Evolutionary conservation across 495 filamentous ascomycete species (phyloP).

Genomic region (Aspergillus sclerotiicarbonarius): DNA sequence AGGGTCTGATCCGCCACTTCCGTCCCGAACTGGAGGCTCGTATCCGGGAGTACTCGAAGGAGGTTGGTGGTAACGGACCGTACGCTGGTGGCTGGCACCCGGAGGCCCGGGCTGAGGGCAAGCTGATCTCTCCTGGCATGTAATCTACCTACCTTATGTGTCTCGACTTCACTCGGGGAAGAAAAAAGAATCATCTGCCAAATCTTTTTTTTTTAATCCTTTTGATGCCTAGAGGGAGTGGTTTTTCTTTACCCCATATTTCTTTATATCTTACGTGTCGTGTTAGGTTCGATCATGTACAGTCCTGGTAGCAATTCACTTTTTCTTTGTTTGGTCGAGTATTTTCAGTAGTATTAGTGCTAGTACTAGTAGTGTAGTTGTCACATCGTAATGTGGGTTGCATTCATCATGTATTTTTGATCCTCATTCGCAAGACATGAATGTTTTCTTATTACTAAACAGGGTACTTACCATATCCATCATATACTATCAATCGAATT

Average conservation of each 20-base stretch:
- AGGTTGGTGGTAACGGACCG: constrained; percentile 64
- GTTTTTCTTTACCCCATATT: constrained; percentile 1
- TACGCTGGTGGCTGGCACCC: constrained; percentile 88
- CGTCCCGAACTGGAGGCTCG: constrained; percentile 89
- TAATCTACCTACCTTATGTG: constrained; percentile 28
- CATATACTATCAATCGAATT: no score
- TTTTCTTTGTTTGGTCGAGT: constrained; percentile 21
- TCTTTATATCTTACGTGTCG: constrained; percentile 10
- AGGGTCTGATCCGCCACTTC: constrained; percentile 97
- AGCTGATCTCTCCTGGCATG: constrained; percentile 79
- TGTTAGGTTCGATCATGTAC: constrained; percentile 26
- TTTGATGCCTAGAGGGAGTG: constrained; percentile 3
- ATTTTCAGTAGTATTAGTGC: constrained; percentile 19
- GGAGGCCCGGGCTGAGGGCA: constrained; percentile 70
- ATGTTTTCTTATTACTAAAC: no score
- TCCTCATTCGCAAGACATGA: no score
- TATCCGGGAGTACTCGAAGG: constrained; percentile 68
- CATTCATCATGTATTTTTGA: no score
- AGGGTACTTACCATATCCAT: no score
- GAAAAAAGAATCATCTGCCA: not conserved
- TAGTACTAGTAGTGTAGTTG: no score
- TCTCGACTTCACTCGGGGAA: not conserved
- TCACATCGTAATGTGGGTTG: no score
- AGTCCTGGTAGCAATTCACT: constrained; percentile 29
- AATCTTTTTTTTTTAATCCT: constrained; percentile 6